phyloP scores from a whole-genome alignment of 306 rosid genomes.

The Myrica gale region DNA sequence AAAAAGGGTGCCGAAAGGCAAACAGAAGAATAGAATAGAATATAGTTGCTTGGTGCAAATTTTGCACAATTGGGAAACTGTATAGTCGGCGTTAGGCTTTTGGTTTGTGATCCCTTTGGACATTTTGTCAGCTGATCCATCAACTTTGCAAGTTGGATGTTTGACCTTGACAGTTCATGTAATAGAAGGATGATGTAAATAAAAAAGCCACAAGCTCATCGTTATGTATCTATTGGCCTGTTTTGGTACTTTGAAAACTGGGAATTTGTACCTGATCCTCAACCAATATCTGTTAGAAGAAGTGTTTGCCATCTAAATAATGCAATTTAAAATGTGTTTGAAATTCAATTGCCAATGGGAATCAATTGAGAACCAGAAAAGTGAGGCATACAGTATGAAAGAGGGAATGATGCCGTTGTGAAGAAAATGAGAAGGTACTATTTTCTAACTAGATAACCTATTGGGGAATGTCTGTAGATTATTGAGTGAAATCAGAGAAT shows the following conservation, averaged over 20 bases:
- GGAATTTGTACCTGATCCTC: not conserved
- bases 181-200: conserved; percentile 11
- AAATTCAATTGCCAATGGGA: not conserved
- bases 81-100: conserved; percentile 42
- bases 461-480: conserved; percentile 22
- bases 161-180: conserved; percentile 6
- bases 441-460: conserved; percentile 10
- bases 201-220: not conserved
- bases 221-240: not conserved
- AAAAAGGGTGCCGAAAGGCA: conserved; percentile 24
- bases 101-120: conserved; percentile 29
- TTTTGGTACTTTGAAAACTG: conserved; percentile 1
- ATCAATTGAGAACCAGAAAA: not conserved
- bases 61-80: conserved; percentile 48
- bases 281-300: not conserved
- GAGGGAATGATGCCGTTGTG: conserved; percentile 30
- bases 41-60: conserved; percentile 30
- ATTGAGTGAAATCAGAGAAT: conserved; percentile 10
- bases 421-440: conserved; percentile 21
- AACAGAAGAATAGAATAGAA: conserved; percentile 16
- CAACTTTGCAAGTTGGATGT: conserved; percentile 16
- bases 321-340: conserved; percentile 18
- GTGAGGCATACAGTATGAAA: conserved; percentile 21
- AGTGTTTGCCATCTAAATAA: conserved; percentile 12
- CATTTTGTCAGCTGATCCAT: conserved; percentile 14